A percentile compares a stretch with the other conserved stretches of the same genome.
These are phyloP conservation scores for Talaromyces nanjingensis DNA, from an alignment of 495 filamentous ascomycete genomes.

Conservation along the genomic window DNA sequence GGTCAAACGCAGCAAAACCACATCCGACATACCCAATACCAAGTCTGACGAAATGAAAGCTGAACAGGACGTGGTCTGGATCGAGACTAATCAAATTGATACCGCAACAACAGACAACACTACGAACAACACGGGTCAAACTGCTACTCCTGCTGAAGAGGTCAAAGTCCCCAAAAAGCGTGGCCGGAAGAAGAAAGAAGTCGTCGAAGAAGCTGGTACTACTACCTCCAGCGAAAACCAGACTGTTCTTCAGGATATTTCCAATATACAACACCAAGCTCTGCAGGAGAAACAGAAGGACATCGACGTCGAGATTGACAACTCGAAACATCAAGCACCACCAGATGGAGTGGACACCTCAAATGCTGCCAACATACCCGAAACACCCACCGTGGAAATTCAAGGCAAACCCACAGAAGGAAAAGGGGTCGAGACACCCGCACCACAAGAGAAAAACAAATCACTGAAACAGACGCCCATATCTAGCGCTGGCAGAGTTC, in stretches of 20 bases:
- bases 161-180: slow-evolving; percentile 31
- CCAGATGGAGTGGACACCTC: too few species aligned
- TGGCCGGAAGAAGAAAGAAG: slow-evolving; percentile 39
- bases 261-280: background rate
- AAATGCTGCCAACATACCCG: background rate
- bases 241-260: slow-evolving; percentile 8
- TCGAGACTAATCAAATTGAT: slow-evolving; percentile 17
- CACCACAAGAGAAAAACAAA: slow-evolving; percentile 12
- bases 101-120: background rate
- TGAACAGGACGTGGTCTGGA: slow-evolving; percentile 32
- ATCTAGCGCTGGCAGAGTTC: slow-evolving; percentile 44
- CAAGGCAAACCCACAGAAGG: slow-evolving; percentile 42
- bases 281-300: slow-evolving; percentile 18
- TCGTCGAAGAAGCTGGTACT: slow-evolving; percentile 12
- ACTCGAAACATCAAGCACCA: background rate
- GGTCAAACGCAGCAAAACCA: slow-evolving; percentile 32
- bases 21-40: slow-evolving; percentile 18
- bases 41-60: slow-evolving; percentile 22
- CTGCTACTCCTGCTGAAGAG: slow-evolving; percentile 8
- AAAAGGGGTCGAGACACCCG: slow-evolving; percentile 16
- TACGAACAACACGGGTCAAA: background rate
- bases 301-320: background rate
- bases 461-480: slow-evolving; percentile 44
- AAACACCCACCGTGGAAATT: slow-evolving; percentile 61
- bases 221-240: background rate